Conservation (phyloP, 345 rosid genomes). For the Euphorbia peplus region DNA sequence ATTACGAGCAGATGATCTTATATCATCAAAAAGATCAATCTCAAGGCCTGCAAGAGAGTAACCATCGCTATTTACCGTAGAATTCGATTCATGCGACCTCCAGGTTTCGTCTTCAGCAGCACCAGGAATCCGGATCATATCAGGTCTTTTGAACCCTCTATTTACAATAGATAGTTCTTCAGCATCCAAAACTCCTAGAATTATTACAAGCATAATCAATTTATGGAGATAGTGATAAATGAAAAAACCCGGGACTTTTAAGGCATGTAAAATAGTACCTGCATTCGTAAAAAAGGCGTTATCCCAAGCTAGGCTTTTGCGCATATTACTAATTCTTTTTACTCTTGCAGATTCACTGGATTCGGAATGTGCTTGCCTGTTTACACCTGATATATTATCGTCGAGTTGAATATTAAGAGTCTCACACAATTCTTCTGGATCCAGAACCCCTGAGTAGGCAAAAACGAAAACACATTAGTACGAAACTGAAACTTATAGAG, state of each 20-base stretch:
- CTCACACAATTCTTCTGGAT: slow-evolving; percentile 55
- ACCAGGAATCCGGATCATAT: slow-evolving; percentile 17
- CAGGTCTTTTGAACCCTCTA: slow-evolving; percentile 36
- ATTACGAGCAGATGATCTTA: slow-evolving; percentile 22
- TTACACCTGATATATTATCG: slow-evolving; percentile 15
- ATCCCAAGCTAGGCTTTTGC: slow-evolving; percentile 58
- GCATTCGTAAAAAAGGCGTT: slow-evolving; percentile 40
- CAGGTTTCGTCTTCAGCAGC: slow-evolving; percentile 21
- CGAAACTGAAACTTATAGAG: not conserved
- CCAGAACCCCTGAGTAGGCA: slow-evolving; percentile 46
- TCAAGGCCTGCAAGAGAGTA: slow-evolving; percentile 44
- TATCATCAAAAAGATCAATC: slow-evolving; percentile 40
- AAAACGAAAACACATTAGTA: not conserved
- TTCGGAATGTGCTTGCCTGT: slow-evolving; percentile 11
- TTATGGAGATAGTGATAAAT: not conserved
- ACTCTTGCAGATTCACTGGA: slow-evolving; percentile 20
- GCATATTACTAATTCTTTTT: slow-evolving; percentile 15
- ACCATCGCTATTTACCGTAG: slow-evolving; percentile 12
- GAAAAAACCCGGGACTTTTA: not conserved
- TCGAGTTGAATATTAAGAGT: slow-evolving; percentile 31
- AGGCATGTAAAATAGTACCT: slow-evolving; percentile 27
- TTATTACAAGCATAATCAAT: not conserved
- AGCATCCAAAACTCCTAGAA: slow-evolving; percentile 45
- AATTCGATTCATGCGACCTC: slow-evolving; percentile 30
- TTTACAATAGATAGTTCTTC: slow-evolving; percentile 46